Base-by-base conservation (phyloP, 805 yeast species). In the Tetrapisispora iriomotensis region DNA sequence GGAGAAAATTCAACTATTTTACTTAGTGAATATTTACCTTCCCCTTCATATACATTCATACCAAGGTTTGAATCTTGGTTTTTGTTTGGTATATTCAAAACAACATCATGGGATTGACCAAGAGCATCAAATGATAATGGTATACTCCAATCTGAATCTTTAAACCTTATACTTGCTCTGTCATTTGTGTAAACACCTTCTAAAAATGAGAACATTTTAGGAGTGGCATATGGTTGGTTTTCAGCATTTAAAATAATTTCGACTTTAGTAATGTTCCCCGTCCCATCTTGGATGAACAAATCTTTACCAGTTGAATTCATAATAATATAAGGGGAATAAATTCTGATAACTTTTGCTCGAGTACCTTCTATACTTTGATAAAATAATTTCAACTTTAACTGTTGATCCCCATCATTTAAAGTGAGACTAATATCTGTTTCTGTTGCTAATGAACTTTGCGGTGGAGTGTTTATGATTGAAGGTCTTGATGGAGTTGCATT, bases 91-190 rank as follows among this genome's bases (percentile, higher is more conserved):
- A 75, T 48, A 27, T 73, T 73, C 39, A 77, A 57, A 3, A 62
- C 60, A 3, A 73, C 64, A 40, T 77, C 95, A 31, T 73, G 70
- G 1, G 77, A 67, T 46, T 87, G 90, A 0, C 98, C 98, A 40
- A 90, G 72, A 3, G 95, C 94, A 54, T 88, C 96, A 51, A 92
- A 77, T 55, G 94, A 79, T 35, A 85, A 66, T 2, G 85, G 83
- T 1, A 66, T 56, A 46, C 95, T 82, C 74, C 83, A 73, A 6
- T 68, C 67, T 0, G 95, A 80, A 39, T 82, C 83, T 0, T 73
- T 82, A 17, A 84, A 68, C 43, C 72, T 71, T 6, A 88, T 50
- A 20, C 71, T 52, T 0, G 88, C 94, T 42, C 94, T 67, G 49
- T 81, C 79, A 30, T 69, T 72, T 21, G 77, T 71, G 36, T 75